Evolutionary conservation across 495 filamentous ascomycete genomes (phyloP).

Genomic region (Penicillium cataractarum): DNA sequence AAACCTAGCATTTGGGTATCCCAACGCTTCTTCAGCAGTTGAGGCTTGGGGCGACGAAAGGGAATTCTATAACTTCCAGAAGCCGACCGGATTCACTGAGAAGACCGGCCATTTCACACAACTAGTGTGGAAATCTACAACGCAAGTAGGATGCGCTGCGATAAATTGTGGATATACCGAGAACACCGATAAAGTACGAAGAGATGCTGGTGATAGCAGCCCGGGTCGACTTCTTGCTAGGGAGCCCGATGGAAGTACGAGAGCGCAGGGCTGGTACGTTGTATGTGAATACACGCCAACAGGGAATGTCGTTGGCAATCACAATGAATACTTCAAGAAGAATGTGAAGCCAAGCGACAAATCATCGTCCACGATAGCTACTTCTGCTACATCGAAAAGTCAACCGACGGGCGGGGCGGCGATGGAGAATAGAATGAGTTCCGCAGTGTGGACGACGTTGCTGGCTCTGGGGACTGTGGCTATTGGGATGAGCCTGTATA

Average conservation of each 20-base stretch:
- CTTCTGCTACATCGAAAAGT: slow-evolving; percentile 6
- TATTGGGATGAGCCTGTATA: slow-evolving; percentile 25
- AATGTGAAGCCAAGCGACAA: slow-evolving; percentile 40
- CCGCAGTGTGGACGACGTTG: slow-evolving; percentile 11
- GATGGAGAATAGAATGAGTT: slow-evolving; percentile 2
- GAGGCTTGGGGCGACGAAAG: slow-evolving; percentile 71
- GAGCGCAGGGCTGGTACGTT: slow-evolving; percentile 68
- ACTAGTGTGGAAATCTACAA: slow-evolving; percentile 77
- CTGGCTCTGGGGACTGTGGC: slow-evolving; percentile 20
- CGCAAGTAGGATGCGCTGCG: slow-evolving; percentile 68
- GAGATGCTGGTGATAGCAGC: slow-evolving; percentile 1
- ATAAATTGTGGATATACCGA: slow-evolving; percentile 55
- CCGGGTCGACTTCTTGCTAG: slow-evolving; percentile 3
- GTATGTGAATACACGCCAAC: slow-evolving; percentile 80
- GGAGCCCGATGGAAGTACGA: slow-evolving; percentile 14
- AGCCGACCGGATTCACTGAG: slow-evolving; percentile 59
- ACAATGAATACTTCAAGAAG: slow-evolving; percentile 45
- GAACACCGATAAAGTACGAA: background rate
- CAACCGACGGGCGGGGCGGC: slow-evolving; percentile 12
- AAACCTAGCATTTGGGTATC: slow-evolving; percentile 73
- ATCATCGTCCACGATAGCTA: slow-evolving; percentile 18
- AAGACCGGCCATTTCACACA: slow-evolving; percentile 85
- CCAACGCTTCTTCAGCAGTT: slow-evolving; percentile 60
- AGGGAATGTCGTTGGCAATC: slow-evolving; percentile 72
- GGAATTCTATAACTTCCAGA: slow-evolving; percentile 58